phyloP scores from a whole-genome alignment of 2,329 filamentous ascomycete genomes.

The Alternaria metachromatica region DNA sequence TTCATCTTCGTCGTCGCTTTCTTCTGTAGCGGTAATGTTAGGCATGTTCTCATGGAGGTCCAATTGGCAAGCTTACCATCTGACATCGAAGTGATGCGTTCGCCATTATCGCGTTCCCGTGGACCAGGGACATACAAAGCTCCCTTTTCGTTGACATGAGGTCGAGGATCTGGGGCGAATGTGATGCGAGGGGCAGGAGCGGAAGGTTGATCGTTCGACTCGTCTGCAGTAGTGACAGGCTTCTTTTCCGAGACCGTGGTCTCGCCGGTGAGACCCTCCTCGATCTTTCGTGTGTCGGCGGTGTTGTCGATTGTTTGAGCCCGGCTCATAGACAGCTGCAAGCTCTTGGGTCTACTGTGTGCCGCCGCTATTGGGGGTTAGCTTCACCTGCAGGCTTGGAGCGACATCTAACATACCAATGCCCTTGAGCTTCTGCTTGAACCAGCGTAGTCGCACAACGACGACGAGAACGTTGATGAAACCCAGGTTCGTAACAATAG shows the following conservation, averaged over 20 bases:
- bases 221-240: neutral
- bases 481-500: constrained; percentile 49
- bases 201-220: neutral
- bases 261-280: constrained; percentile 10
- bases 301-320: neutral
- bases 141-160: neutral
- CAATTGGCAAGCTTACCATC: neutral
- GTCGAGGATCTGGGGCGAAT: constrained; percentile 11
- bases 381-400: neutral
- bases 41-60: neutral
- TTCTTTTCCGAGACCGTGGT: constrained; percentile 4
- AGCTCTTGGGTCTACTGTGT: constrained; percentile 49
- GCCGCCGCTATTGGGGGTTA: constrained; percentile 59
- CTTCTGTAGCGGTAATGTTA: neutral
- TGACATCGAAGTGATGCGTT: neutral
- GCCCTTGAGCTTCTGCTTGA: constrained; percentile 91
- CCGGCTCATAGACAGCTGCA: neutral
- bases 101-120: constrained; percentile 8
- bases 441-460: constrained; percentile 94
- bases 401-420: constrained; percentile 59
- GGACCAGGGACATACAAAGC: constrained; percentile 11
- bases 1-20: constrained; percentile 10
- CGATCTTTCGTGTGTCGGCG: constrained; percentile 3
- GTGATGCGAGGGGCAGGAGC: constrained; percentile 3
- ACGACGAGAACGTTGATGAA: constrained; percentile 72